Conservation (phyloP, 2,329 filamentous ascomycete species). For the Paecilomyces variotii region DNA sequence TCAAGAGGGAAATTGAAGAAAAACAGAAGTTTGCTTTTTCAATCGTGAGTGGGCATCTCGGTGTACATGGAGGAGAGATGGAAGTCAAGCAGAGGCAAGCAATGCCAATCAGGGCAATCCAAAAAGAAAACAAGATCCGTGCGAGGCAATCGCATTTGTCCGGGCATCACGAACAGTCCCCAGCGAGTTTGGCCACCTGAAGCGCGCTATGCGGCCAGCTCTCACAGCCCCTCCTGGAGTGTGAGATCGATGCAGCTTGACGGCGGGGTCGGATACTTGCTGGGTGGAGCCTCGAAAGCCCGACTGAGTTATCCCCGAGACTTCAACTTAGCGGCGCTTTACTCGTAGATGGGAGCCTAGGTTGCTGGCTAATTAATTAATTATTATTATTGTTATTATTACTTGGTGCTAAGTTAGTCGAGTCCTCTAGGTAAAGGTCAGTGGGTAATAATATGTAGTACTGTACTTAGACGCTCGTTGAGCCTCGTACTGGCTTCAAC, state of each 20-base stretch:
- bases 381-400: too few relatives aligned
- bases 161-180: background rate
- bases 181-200: background rate
- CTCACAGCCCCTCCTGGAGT: background rate
- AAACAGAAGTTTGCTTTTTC: background rate
- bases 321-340: too few relatives aligned
- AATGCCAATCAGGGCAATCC: background rate
- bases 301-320: background rate
- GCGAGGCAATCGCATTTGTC: background rate
- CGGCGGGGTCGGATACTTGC: background rate
- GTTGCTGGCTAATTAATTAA: too few relatives aligned
- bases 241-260: background rate
- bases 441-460: too few relatives aligned
- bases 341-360: too few relatives aligned
- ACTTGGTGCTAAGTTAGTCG: too few relatives aligned
- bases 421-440: too few relatives aligned
- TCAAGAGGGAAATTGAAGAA: background rate
- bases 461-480: too few relatives aligned
- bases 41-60: background rate
- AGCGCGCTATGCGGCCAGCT: background rate
- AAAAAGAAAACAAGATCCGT: background rate
- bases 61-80: background rate
- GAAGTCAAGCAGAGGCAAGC: background rate
- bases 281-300: background rate
- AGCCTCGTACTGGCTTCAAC: too few relatives aligned